Base-by-base conservation (phyloP, 768 basidiomycete genomes). In the Multifurca ochricompacta region DNA sequence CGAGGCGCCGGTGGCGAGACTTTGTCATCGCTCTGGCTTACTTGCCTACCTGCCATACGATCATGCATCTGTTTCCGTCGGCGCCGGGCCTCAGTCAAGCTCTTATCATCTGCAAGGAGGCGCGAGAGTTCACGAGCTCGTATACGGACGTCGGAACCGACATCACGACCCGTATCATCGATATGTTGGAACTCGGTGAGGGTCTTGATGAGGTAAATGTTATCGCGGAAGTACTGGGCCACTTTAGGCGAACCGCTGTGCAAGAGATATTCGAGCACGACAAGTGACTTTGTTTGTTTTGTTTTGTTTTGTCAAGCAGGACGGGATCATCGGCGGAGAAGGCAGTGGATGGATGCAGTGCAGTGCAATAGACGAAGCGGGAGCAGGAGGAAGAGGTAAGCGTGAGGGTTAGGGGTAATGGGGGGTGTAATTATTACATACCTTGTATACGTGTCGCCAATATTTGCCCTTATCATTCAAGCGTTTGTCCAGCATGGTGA, bases 381-480 rank as follows among this genome's bases (percentile, higher is more conserved):
- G n/a, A n/a, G n/a, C n/a, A n/a, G n/a, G n/a, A n/a, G n/a, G n/a
- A n/a, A n/a, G n/a, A n/a, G n/a, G n/a, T n/a, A n/a, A n/a, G n/a
- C n/a, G n/a, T n/a, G n/a, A n/a, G n/a, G n/a, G n/a, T n/a, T n/a
- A n/a, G n/a, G n/a, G n/a, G n/a, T n/a, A n/a, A n/a, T n/a, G n/a
- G n/a, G n/a, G n/a, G n/a, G n/a, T n/a, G n/a, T n/a, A n/a, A n/a
- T n/a, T n/a, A 1, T 2, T 18, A 48, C 76, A 49, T 57, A 85
- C 91, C 79, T 98, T 98, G 81, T 94, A 97, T 51, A 97, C 94
- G 74, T 98, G 95, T 46, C 94, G 79, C 95, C 95, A 98, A 64
- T 96, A 94, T 80, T 97, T 98, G 28, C 95, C 95, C 75, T 96
- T 97, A 74, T 98, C 95, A 61, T 93, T 92, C 58, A 98, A 71